Evolutionary conservation across 116 monocot species (phyloP).

Genomic region (Trichopus zeylanicus): DNA sequence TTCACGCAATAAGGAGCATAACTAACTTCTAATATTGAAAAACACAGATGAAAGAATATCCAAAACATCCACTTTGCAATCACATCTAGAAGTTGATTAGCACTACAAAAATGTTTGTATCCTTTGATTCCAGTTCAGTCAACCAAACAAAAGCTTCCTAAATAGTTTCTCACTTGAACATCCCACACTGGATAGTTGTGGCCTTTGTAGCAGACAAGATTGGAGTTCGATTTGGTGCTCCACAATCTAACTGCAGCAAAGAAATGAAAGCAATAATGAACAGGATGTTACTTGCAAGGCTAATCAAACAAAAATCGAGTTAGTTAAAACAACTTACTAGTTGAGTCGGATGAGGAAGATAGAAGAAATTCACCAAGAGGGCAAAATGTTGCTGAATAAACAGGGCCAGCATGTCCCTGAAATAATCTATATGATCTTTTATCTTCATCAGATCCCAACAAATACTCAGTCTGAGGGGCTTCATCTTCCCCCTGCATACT

Average conservation of each 20-base stretch:
- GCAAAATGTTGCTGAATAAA: constrained; percentile 84
- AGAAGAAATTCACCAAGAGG: constrained; percentile 82
- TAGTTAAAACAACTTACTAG: constrained; percentile 36
- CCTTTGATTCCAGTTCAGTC: too few species aligned
- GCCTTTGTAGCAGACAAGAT: constrained; percentile 95
- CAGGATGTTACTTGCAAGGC: not conserved
- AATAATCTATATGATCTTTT: constrained; percentile 69
- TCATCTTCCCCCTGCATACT: constrained; percentile 64
- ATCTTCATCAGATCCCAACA: constrained; percentile 46
- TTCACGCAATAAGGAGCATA: too few species aligned
- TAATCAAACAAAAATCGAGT: not conserved
- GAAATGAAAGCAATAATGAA: constrained; percentile 6
- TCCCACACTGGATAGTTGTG: constrained; percentile 99
- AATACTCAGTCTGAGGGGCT: constrained; percentile 26
- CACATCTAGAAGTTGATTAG: too few species aligned
- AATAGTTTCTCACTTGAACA: constrained; percentile 52
- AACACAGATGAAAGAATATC: too few species aligned
- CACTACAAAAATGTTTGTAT: too few species aligned
- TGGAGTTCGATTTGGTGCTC: constrained; percentile 90
- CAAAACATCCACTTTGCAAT: too few species aligned
- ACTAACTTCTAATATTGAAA: too few species aligned
- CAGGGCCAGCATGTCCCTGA: constrained; percentile 89
- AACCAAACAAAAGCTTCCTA: not conserved
- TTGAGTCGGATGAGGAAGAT: constrained; percentile 95
- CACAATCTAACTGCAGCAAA: constrained; percentile 75